Percentiles rank a stretch among this genome's conserved stretches.
These are phyloP conservation scores for Voacanga thouarsii DNA, from an alignment of 257 asterid genomes.

Conservation along the genomic window DNA sequence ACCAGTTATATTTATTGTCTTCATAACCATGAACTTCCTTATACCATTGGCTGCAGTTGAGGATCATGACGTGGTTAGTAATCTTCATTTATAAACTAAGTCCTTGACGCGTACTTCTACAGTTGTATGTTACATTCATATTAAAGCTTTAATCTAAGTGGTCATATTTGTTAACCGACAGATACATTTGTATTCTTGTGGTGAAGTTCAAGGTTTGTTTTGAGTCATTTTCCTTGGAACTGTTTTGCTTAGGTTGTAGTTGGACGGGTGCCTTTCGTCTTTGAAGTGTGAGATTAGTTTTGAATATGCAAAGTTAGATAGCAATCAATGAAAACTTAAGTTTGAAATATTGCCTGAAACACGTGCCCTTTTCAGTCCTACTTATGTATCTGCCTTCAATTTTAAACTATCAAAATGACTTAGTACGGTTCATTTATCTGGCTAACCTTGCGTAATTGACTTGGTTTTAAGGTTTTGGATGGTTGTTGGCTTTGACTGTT, in stretches of 20 bases:
- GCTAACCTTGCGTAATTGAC: neutral
- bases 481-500: neutral
- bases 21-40: neutral
- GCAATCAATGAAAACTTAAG: neutral
- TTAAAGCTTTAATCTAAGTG: neutral
- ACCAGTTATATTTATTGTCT: neutral
- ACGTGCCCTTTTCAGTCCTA: constrained; percentile 13
- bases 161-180: neutral
- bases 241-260: neutral
- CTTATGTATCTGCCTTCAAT: neutral
- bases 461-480: neutral
- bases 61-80: neutral
- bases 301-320: neutral
- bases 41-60: neutral
- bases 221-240: constrained; percentile 4
- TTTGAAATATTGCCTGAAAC: neutral
- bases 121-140: neutral
- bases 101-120: neutral
- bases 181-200: constrained; percentile 12
- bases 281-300: neutral
- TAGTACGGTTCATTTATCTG: neutral
- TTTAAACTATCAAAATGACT: neutral
- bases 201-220: neutral
- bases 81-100: neutral
- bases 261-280: neutral